Evolutionary conservation across 768 basidiomycete genomes (phyloP), one percentile per base, ranked within the genome.

Genomic region (Naganishia antarctica): DNA sequence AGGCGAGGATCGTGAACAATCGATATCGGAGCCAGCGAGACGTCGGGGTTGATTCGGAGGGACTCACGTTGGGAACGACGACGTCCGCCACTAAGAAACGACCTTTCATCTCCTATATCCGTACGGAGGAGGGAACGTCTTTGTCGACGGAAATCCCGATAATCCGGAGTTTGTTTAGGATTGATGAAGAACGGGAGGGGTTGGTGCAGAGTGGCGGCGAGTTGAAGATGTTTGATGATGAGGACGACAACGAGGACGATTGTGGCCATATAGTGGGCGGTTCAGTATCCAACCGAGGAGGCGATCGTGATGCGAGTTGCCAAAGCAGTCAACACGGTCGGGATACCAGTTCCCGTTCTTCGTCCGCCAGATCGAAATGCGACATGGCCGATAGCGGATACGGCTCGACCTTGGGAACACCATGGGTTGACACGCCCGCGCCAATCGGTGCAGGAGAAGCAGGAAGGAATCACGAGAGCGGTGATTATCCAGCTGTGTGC

Each of bases 31-130:
- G 12, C 53, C 13, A n/a, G 1, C 23, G n/a, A 4, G 23, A 2
- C 6, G 53, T 5, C n/a, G 26, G 23, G n/a, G 18, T 1, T 7
- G 21, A 23, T 6, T 3, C 26, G n/a, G 4, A 4, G 4, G 50
- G 31, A 31, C 50, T 15, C 50, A n/a, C 34, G 34, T 37, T 37
- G 34, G 34, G n/a, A n/a, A n/a, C 37, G 37, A 40, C 37, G 8
- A 40, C 37, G 37, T 8, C 37, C 16, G 16, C 37, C 37, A 40
- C 8, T 16, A 40, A 40, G 37, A 51, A n/a, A 11, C 31, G 50
- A 13, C 84, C 87, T 2, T 90, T 91, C 78, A 85, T 90, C 77
- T 87, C 84, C 67, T 87, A 90, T 72, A 89, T 88, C 18, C 81
- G 87, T 66, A 89, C 88, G 6, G 76, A 81, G 23, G 89, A 90